Evolutionary conservation across 768 basidiomycete genomes (phyloP).

Genomic region (Mycena venus): DNA sequence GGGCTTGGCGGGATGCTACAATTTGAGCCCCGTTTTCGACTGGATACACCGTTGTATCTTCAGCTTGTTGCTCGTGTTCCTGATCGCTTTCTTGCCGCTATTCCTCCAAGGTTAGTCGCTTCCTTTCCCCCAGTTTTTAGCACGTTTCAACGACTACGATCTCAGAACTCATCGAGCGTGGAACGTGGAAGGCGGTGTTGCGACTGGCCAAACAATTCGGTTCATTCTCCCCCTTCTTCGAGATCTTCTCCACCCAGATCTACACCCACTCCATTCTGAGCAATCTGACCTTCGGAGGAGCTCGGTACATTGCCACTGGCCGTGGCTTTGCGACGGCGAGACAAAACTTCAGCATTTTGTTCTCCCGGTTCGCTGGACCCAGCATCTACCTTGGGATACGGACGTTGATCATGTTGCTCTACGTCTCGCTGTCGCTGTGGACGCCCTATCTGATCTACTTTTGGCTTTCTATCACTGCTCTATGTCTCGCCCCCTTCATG

Average conservation of each 20-base stretch:
- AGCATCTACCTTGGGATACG: conserved; percentile 98
- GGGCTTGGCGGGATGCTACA: conserved; percentile 92
- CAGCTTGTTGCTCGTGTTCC: conserved; percentile 98
- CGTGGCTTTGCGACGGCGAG: conserved; percentile 98
- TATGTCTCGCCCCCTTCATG: conserved; percentile 96
- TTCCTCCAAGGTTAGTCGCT: conserved; percentile 87
- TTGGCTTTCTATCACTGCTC: conserved; percentile 93
- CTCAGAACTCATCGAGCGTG: conserved; percentile 94
- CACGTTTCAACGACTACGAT: conserved; percentile 33
- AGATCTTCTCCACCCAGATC: conserved; percentile 98
- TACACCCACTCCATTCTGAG: conserved; percentile 97
- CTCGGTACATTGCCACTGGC: conserved; percentile 98
- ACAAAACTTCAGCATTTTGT: conserved; percentile 94
- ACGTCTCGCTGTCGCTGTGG: conserved; percentile 93
- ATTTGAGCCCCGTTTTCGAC: conserved; percentile 90
- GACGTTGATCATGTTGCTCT: conserved; percentile 91
- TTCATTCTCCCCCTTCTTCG: conserved; percentile 95
- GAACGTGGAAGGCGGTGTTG: conserved; percentile 90
- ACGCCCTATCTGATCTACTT: conserved; percentile 96
- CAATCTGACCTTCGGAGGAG: conserved; percentile 97
- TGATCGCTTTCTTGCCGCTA: conserved; percentile 94
- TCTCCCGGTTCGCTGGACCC: conserved; percentile 98
- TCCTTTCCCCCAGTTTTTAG: background rate
- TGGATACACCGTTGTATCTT: conserved; percentile 98
- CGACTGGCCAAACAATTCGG: conserved; percentile 95